phyloP scores from a whole-genome alignment of 352 stramenopile genomes.

The Peronospora tabacina region DNA sequence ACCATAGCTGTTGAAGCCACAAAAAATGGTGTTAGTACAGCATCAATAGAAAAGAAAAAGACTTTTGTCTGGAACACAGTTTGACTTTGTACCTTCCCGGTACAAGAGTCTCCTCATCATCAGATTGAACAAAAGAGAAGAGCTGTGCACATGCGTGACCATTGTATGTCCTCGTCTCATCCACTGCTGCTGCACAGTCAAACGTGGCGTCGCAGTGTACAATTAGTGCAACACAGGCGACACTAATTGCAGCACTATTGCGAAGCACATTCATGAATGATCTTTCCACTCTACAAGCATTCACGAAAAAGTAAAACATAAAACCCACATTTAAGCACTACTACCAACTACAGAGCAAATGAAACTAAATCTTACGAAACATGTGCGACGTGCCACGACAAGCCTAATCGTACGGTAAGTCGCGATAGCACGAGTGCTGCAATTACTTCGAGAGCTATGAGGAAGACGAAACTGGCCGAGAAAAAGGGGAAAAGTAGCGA shows the following conservation, averaged over 20 bases:
- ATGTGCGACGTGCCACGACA: conserved; percentile 58
- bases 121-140: conserved; percentile 57
- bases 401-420: conserved; percentile 41
- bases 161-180: conserved; percentile 58
- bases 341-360: not conserved
- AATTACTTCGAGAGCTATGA: conserved; percentile 63
- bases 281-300: conserved; percentile 37
- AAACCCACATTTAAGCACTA: conserved; percentile 1
- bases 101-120: conserved; percentile 43
- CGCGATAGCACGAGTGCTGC: conserved; percentile 57
- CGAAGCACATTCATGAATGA: conserved; percentile 76
- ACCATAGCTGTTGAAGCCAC: conserved; percentile 44
- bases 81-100: conserved; percentile 38
- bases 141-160: conserved; percentile 70
- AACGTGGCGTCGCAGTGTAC: conserved; percentile 70
- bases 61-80: not conserved
- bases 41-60: not conserved
- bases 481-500: conserved; percentile 85
- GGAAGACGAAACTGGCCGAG: conserved; percentile 67
- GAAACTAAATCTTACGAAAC: conserved; percentile 39
- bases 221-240: conserved; percentile 77
- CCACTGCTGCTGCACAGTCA: conserved; percentile 25
- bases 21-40: not conserved
- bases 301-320: not conserved
- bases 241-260: conserved; percentile 76